Conservation (phyloP, 345 rosid species). For the Leavenworthia alabamica region DNA sequence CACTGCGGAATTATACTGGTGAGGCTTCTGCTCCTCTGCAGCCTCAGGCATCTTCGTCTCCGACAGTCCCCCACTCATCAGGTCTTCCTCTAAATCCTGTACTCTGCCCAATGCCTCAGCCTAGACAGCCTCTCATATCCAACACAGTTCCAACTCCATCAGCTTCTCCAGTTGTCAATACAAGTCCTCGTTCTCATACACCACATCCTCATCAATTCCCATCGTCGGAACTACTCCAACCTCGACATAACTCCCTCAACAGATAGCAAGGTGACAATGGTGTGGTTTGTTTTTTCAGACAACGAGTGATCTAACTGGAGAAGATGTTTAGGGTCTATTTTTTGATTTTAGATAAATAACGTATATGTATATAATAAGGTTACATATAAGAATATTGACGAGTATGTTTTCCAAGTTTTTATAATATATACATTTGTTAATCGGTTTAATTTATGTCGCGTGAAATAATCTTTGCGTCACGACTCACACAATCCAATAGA, state of each 20-base stretch:
- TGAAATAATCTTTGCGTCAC: too few relatives aligned
- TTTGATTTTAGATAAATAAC: neutral
- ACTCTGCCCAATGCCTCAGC: conserved; percentile 20
- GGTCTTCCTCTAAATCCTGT: neutral
- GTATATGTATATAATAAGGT: neutral
- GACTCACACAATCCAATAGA: neutral
- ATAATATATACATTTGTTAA: too few relatives aligned
- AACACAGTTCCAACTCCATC: conserved; percentile 18
- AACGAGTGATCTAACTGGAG: conserved; percentile 16
- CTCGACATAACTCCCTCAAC: neutral
- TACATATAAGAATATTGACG: neutral
- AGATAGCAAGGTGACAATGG: conserved; percentile 6
- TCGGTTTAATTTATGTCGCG: too few relatives aligned
- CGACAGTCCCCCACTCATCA: conserved; percentile 5
- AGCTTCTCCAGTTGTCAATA: conserved; percentile 5
- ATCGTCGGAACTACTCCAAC: neutral
- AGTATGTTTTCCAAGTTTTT: neutral
- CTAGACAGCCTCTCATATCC: conserved; percentile 24
- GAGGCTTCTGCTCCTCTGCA: conserved; percentile 8
- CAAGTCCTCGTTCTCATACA: neutral
- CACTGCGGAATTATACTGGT: conserved; percentile 16
- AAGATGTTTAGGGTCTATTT: neutral
- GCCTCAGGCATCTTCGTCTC: conserved; percentile 8
- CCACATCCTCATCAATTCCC: conserved; percentile 16
- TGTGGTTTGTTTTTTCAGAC: conserved; percentile 28